Evolutionary conservation across 257 asterid genomes (phyloP).

Genomic region (Solanum peruvianum): DNA sequence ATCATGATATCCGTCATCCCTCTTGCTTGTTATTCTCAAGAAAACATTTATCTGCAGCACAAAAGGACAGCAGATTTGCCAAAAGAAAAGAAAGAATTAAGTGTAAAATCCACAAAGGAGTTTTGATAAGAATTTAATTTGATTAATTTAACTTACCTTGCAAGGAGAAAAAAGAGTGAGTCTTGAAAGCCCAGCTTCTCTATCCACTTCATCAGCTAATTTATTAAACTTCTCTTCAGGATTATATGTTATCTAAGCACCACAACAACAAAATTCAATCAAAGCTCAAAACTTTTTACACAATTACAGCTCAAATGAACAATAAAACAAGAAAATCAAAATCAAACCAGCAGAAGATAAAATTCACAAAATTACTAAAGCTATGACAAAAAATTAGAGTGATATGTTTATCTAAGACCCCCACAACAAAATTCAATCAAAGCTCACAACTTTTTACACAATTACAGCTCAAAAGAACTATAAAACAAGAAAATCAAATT

Average conservation of each 20-base stretch:
- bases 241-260: constrained; percentile 42
- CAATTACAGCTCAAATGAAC: not conserved
- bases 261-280: not conserved
- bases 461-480: not conserved
- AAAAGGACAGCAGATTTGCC: not conserved
- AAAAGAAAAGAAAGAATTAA: not conserved
- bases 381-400: no score
- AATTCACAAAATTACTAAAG: not conserved
- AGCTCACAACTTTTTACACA: not conserved
- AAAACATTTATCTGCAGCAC: constrained; percentile 52
- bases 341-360: not conserved
- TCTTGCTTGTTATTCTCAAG: constrained; percentile 61
- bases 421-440: constrained; percentile 1
- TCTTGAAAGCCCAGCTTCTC: constrained; percentile 61
- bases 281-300: not conserved
- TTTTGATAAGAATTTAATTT: not conserved
- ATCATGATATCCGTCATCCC: constrained; percentile 80
- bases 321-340: not conserved
- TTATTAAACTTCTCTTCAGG: constrained; percentile 48
- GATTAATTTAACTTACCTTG: constrained; percentile 60
- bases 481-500: not conserved
- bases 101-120: not conserved
- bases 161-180: constrained; percentile 87
- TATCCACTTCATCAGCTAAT: constrained; percentile 84
- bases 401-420: constrained; percentile 21